phyloP scores from a whole-genome alignment of 1,284 basidiomycete species.

The Neonothopanus nambi region DNA sequence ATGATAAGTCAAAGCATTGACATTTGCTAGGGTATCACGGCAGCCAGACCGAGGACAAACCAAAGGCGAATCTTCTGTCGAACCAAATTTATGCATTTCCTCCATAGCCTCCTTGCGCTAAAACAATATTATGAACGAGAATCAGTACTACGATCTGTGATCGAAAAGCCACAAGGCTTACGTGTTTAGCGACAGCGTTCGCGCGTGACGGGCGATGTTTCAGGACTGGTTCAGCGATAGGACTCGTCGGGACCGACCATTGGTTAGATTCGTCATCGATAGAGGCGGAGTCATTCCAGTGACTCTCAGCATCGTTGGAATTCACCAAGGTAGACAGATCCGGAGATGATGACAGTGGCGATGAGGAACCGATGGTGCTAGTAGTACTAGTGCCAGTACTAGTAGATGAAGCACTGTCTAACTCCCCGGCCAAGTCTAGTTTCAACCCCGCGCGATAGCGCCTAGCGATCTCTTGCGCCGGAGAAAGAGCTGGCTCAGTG shows the following conservation, averaged over 20 bases:
- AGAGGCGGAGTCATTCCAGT: background rate
- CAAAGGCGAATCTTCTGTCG: conserved; percentile 31
- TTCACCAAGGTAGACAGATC: background rate
- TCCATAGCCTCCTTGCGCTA: conserved; percentile 44
- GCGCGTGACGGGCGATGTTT: conserved; percentile 32
- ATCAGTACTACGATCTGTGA: background rate
- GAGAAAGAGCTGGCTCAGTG: conserved; percentile 23
- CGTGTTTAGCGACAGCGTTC: conserved; percentile 39
- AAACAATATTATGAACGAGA: conserved; percentile 1
- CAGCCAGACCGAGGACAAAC: conserved; percentile 55
- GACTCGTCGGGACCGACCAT: background rate
- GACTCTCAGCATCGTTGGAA: background rate
- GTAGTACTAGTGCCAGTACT: too few relatives aligned
- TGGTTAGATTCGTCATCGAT: background rate
- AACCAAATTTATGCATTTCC: conserved; percentile 31
- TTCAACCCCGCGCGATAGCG: conserved; percentile 37
- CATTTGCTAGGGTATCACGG: conserved; percentile 43
- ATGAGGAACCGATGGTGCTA: conserved; percentile 12
- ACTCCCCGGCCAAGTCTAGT: conserved; percentile 18
- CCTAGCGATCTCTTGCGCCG: conserved; percentile 40
- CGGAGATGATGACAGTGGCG: background rate
- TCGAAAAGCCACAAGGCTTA: conserved; percentile 24
- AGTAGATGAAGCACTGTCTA: too few relatives aligned
- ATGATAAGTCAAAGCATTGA: conserved; percentile 54
- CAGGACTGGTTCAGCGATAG: conserved; percentile 17